A percentile compares a stretch with the other conserved stretches of the same genome.
These are phyloP conservation scores for Helianthus tuberosus DNA, from an alignment of 129 eudicot genomes.

Conservation along the genomic window DNA sequence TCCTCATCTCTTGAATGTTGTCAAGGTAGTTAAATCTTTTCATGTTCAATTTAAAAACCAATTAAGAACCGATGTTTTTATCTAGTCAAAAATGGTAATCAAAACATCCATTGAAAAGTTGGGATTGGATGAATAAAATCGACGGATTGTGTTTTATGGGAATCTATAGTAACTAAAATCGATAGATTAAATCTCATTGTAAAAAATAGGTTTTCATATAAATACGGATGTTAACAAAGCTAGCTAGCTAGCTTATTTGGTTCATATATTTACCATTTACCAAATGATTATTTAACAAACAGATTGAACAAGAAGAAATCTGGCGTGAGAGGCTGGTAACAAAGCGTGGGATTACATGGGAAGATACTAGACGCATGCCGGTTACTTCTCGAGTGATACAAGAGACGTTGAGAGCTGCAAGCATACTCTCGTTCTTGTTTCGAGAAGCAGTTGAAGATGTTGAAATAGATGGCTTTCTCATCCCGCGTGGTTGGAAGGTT, in stretches of 20 bases:
- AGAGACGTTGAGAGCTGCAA: conserved; percentile 77
- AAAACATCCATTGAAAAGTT: not conserved
- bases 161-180: not conserved
- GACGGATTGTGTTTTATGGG: not conserved
- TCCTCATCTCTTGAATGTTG: conserved; percentile 49
- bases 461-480: conserved; percentile 71
- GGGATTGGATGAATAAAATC: not conserved
- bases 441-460: conserved; percentile 93
- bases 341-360: conserved; percentile 69
- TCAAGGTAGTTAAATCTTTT: conserved; percentile 46
- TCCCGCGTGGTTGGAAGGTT: conserved; percentile 97
- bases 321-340: conserved; percentile 28
- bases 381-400: conserved; percentile 69
- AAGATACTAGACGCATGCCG: conserved; percentile 68
- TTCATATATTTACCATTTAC: conserved; percentile 7
- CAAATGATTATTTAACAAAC: conserved; percentile 11
- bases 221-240: not conserved
- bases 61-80: not conserved
- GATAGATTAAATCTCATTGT: not conserved
- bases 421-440: conserved; percentile 76
- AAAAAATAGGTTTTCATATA: not conserved
- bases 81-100: not conserved
- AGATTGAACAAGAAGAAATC: conserved; percentile 80
- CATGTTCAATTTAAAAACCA: not conserved
- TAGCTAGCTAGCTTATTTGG: not conserved